Base-by-base conservation (phyloP, 306 rosid genomes). In the Vigna trinervia region DNA sequence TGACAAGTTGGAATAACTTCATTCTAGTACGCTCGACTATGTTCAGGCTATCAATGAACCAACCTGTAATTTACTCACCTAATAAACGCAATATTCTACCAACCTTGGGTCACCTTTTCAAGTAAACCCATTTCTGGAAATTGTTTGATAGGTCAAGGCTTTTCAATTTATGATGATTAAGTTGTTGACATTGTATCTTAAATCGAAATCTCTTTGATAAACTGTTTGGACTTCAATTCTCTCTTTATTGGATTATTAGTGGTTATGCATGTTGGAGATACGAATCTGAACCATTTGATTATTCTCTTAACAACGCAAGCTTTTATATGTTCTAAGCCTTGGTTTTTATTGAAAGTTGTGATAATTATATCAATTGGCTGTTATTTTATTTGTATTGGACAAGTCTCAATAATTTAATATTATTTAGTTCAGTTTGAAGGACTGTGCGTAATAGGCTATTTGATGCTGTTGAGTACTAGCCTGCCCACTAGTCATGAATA, bases 301-400 rank as follows among this genome's bases (percentile, higher is more conserved):
- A 60, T 20, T 50, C n/a, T 48, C 62, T 13, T 5, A 32, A 32
- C 36, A 32, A 32, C 0, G 4, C 1, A 32, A 32, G 1, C 5
- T 5, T 32, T 32, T 36, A 57, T 26, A n/a, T 2, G 11, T 12
- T 51, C 50, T 51, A 13, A 12, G 17, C 32, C 43, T 63, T 41
- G 59, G 28, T 54, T 57, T 26, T 6, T 34, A 22, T n/a, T 56
- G 36, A 43, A 53, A 8, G 3, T 56, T 54, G 17, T 57, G 71
- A 69, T 57, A 57, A 30, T 59, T 78, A 47, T 58, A 69, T 59
- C 19, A 39, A 46, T 78, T 69, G 71, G 28, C n/a, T 57, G 20
- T 41, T 30, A 30, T 30, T 30, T 19, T 53, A 2, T 57, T 57
- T 11, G 5, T 58, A 58, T 58, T 58, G 13, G 39, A 12, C 13